These are phyloP conservation scores for Senecio squalidus DNA, from an alignment of 140 eudicot genomes.

Conservation along the genomic window DNA sequence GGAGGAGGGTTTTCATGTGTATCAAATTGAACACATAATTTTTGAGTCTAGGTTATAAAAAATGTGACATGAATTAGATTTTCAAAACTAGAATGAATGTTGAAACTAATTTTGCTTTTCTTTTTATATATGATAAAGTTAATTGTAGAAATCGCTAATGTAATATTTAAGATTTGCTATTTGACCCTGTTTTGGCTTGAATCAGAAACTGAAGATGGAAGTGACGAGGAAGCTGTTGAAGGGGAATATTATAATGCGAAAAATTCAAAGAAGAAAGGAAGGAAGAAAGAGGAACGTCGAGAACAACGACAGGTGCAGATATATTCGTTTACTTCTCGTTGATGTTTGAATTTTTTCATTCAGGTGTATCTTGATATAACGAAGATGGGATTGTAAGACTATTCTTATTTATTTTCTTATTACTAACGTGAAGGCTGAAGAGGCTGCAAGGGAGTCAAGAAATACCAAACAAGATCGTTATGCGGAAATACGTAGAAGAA, in stretches of 20 bases:
- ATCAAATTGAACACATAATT: no score
- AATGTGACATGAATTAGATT: no score
- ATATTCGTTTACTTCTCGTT: neutral
- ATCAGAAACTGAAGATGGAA: conserved; percentile 68
- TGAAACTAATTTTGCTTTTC: no score
- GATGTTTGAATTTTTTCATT: neutral
- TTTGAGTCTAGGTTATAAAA: no score
- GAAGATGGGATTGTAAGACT: neutral
- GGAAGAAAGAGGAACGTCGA: conserved; percentile 90
- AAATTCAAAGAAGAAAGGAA: conserved; percentile 75
- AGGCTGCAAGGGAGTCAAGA: conserved; percentile 81
- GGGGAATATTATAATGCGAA: conserved; percentile 51
- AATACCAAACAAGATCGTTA: conserved; percentile 82
- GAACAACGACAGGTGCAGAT: conserved; percentile 75
- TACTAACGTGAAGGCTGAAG: conserved; percentile 64
- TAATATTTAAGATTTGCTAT: neutral
- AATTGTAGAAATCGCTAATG: neutral
- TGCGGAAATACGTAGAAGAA: conserved; percentile 86
- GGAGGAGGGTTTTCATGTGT: no score
- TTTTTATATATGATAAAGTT: no score
- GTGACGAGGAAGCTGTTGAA: conserved; percentile 78
- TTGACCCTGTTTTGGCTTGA: conserved; percentile 9
- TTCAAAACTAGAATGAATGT: no score
- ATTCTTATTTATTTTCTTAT: neutral
- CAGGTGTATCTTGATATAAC: neutral